Conservation (phyloP, 2,329 filamentous ascomycete genomes). For the Penicillium sp. region DNA sequence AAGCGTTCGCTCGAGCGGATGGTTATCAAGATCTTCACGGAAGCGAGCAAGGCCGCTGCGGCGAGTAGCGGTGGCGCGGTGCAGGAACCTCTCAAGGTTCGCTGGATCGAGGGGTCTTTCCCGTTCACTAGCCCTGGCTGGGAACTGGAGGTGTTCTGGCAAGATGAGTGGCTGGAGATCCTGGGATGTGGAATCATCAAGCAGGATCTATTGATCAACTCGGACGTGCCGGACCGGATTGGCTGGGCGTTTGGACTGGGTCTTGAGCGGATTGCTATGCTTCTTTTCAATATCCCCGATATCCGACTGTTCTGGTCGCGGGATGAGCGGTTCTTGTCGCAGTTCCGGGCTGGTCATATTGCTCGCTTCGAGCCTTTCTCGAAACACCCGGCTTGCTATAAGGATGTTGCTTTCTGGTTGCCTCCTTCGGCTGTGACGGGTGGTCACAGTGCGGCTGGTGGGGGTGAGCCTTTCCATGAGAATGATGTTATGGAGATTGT, state of each 20-base stretch:
- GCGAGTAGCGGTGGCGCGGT: slow-evolving; percentile 49
- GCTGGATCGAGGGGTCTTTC: slow-evolving; percentile 97
- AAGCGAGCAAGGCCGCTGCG: slow-evolving; percentile 66
- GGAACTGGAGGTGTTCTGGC: slow-evolving; percentile 95
- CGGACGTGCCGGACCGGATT: slow-evolving; percentile 69
- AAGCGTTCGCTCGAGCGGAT: slow-evolving; percentile 87
- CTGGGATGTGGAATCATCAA: slow-evolving; percentile 88
- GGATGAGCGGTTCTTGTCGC: slow-evolving; percentile 78
- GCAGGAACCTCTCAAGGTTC: slow-evolving; percentile 74
- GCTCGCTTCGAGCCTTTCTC: slow-evolving; percentile 80
- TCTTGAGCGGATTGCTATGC: slow-evolving; percentile 93
- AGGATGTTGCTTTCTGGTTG: slow-evolving; percentile 95
- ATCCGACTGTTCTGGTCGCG: slow-evolving; percentile 95
- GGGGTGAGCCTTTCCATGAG: slow-evolving; percentile 67
- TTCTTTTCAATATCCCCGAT: slow-evolving; percentile 92
- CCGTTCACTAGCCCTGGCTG: slow-evolving; percentile 94
- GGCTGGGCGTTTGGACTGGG: slow-evolving; percentile 97
- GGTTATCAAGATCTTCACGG: slow-evolving; percentile 82
- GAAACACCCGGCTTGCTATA: slow-evolving; percentile 82
- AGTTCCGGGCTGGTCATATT: slow-evolving; percentile 63
- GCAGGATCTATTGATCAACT: slow-evolving; percentile 75
- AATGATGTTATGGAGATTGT: slow-evolving; percentile 98
- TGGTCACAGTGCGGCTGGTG: slow-evolving; percentile 38
- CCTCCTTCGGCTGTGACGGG: slow-evolving; percentile 41
- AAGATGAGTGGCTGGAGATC: slow-evolving; percentile 92